phyloP scores from a whole-genome alignment of 1,284 basidiomycete genomes.

The Papiliotrema fonsecae region DNA sequence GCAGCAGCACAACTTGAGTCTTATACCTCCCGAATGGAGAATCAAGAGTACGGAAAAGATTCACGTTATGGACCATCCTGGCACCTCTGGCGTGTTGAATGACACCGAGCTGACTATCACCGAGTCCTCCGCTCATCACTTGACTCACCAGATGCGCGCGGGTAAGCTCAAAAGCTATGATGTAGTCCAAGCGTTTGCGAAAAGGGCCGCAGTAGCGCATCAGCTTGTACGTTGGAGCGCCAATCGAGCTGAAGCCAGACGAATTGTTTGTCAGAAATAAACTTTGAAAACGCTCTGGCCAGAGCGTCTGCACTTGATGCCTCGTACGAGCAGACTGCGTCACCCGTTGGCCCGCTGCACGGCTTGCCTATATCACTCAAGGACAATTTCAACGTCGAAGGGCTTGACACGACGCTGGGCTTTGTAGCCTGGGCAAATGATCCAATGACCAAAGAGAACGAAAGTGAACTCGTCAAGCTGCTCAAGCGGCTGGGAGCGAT shows the following conservation, averaged over 20 bases:
- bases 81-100: too few relatives aligned
- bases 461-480: conserved; percentile 30
- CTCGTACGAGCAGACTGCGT: conserved; percentile 40
- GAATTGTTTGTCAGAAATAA: conserved; percentile 50
- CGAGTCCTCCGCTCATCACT: too few relatives aligned
- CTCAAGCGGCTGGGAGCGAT: conserved; percentile 33
- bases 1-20: too few relatives aligned
- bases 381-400: conserved; percentile 41
- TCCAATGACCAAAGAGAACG: conserved; percentile 20
- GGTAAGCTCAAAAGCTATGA: too few relatives aligned
- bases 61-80: too few relatives aligned
- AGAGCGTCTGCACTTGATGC: conserved; percentile 48
- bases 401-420: conserved; percentile 44
- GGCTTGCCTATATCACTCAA: conserved; percentile 53
- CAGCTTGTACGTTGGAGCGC: too few relatives aligned
- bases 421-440: conserved; percentile 34
- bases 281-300: conserved; percentile 48
- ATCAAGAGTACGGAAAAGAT: too few relatives aligned
- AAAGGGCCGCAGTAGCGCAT: too few relatives aligned
- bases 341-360: conserved; percentile 50
- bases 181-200: too few relatives aligned
- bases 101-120: too few relatives aligned
- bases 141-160: too few relatives aligned
- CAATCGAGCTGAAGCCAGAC: conserved; percentile 31
- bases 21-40: too few relatives aligned